These are phyloP conservation scores for Colletotrichum liriopes DNA, from an alignment of 2,329 filamentous ascomycete species.

Conservation along the genomic window DNA sequence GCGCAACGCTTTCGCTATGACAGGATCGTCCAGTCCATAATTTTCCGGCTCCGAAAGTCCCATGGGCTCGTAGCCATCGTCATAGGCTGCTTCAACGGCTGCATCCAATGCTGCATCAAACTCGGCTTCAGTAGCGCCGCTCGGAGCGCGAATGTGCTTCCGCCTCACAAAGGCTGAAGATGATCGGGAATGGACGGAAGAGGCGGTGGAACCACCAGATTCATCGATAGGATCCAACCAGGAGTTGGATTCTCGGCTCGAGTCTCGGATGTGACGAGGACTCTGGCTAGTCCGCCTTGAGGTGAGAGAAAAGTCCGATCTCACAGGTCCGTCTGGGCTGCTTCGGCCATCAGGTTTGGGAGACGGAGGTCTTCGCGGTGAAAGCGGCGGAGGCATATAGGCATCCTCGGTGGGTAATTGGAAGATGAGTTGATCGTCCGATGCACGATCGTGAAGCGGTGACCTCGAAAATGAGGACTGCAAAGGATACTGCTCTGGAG, in stretches of 20 bases:
- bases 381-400: slow-evolving; percentile 81
- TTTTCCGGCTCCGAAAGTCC: slow-evolving; percentile 55
- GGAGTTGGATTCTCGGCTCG: slow-evolving; percentile 86
- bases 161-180: slow-evolving; percentile 79
- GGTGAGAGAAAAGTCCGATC: slow-evolving; percentile 54
- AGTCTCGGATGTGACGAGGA: slow-evolving; percentile 67
- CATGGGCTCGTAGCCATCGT: slow-evolving; percentile 88
- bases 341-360: slow-evolving; percentile 45
- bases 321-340: slow-evolving; percentile 48
- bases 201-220: slow-evolving; percentile 83
- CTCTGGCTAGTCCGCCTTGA: slow-evolving; percentile 46
- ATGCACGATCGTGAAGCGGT: slow-evolving; percentile 56
- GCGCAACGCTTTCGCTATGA: slow-evolving; percentile 70
- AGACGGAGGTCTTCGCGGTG: slow-evolving; percentile 71
- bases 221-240: slow-evolving; percentile 97
- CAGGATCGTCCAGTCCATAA: slow-evolving; percentile 37
- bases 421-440: slow-evolving; percentile 54
- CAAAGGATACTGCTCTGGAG: slow-evolving; percentile 52
- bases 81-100: slow-evolving; percentile 95
- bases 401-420: slow-evolving; percentile 68
- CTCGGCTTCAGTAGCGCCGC: slow-evolving; percentile 85
- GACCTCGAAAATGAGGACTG: slow-evolving; percentile 71
- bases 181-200: slow-evolving; percentile 85
- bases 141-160: slow-evolving; percentile 78
- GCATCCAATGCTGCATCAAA: slow-evolving; percentile 96